A percentile compares a stretch with the other conserved stretches of the same genome.
Evolutionary conservation across 2,329 filamentous ascomycete genomes (phyloP).

Genomic region (Fusarium phyllophilum): DNA sequence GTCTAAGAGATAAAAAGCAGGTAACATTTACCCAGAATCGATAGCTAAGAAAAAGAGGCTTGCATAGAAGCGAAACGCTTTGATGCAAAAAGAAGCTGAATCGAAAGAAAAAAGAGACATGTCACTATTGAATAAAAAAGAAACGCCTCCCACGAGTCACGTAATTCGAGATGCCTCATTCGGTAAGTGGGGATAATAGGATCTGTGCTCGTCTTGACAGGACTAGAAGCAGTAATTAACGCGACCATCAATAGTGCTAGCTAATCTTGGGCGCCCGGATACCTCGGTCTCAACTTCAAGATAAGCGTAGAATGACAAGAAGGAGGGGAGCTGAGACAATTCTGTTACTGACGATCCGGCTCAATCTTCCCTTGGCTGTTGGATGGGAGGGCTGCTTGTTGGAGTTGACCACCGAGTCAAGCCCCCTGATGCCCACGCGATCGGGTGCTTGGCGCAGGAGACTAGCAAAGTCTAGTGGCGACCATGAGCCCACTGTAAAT

Average conservation of each 20-base stretch:
- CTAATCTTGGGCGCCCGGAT: not conserved
- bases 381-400: not conserved
- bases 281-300: not conserved
- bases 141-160: not conserved
- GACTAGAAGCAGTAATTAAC: not conserved
- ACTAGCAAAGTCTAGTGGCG: conserved; percentile 20
- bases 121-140: not conserved
- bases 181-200: not conserved
- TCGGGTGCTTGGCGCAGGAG: conserved; percentile 6
- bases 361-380: not conserved
- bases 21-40: not conserved
- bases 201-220: not conserved
- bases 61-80: conserved; percentile 15
- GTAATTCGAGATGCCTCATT: not conserved
- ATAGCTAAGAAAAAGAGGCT: not conserved
- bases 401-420: conserved; percentile 24
- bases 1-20: not conserved
- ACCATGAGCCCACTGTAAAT: not conserved
- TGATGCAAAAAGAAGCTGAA: not conserved
- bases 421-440: conserved; percentile 17
- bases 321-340: not conserved
- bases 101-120: not conserved
- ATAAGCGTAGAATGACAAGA: not conserved
- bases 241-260: not conserved
- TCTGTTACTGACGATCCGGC: not conserved